These are phyloP conservation scores for Lobosporangium transversale DNA, from an alignment of 192 early-diverging fungal species.

Conservation along the genomic window DNA sequence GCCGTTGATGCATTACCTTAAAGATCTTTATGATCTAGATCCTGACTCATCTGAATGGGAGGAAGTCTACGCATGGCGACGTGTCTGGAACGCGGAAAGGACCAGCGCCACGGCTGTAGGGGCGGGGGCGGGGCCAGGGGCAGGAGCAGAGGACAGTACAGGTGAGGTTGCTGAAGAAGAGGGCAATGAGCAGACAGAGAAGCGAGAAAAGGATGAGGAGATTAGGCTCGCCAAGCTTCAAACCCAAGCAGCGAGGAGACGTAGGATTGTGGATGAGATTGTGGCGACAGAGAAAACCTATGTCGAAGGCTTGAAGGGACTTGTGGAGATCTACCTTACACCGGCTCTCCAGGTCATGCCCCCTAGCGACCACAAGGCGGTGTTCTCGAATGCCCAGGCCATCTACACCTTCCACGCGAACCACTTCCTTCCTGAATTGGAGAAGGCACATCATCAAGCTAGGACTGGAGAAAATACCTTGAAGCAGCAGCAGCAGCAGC, in stretches of 20 bases:
- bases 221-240: constrained; percentile 43
- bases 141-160: constrained; percentile 1
- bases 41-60: constrained; percentile 55
- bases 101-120: constrained; percentile 1
- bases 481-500: background rate
- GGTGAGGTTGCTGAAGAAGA: constrained; percentile 10
- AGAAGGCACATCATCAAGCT: constrained; percentile 36
- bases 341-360: constrained; percentile 59
- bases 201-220: constrained; percentile 50
- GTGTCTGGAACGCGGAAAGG: constrained; percentile 50
- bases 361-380: constrained; percentile 64
- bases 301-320: constrained; percentile 79
- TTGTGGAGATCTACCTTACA: constrained; percentile 64
- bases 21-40: constrained; percentile 69
- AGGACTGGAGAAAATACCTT: background rate
- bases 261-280: constrained; percentile 80
- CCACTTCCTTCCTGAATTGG: constrained; percentile 75
- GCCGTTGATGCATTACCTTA: constrained; percentile 60
- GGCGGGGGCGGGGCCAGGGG: background rate
- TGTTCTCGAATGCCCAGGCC: constrained; percentile 81
- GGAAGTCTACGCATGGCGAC: constrained; percentile 50
- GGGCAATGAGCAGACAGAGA: constrained; percentile 5
- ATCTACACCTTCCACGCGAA: constrained; percentile 80
- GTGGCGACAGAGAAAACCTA: constrained; percentile 88
- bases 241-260: constrained; percentile 55